Conservation (phyloP, 2,329 filamentous ascomycete genomes). For the Hymenoscyphus albidus region DNA sequence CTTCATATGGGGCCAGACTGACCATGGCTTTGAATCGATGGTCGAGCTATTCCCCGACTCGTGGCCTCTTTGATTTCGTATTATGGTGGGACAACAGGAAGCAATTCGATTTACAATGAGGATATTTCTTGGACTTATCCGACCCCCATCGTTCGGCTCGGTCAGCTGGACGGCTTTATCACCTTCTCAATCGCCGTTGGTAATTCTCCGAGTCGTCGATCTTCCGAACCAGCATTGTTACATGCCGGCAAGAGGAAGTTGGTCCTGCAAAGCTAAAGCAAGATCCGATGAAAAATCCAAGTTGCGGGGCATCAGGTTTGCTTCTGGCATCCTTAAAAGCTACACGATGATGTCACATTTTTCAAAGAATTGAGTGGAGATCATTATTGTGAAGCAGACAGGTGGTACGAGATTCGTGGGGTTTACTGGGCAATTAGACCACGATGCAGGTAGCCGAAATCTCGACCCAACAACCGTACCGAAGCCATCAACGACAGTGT, state of each 20-base stretch:
- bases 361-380: background rate
- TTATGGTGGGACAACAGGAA: background rate
- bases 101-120: background rate
- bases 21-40: slow-evolving; percentile 18
- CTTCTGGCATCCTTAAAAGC: background rate
- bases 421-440: background rate
- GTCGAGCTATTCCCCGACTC: slow-evolving; percentile 18
- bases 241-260: background rate
- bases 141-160: background rate
- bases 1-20: slow-evolving; percentile 14
- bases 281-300: background rate
- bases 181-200: background rate
- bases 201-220: background rate
- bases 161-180: background rate
- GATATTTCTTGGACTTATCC: background rate
- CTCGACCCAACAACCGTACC: background rate
- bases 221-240: background rate
- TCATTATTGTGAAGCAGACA: background rate
- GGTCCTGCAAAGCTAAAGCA: background rate
- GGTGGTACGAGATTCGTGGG: background rate
- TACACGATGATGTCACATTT: background rate
- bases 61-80: slow-evolving; percentile 12
- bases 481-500: background rate
- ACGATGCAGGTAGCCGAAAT: background rate
- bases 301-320: background rate